Conservation (phyloP, 108 stramenopile genomes). For the Thalassiosira profunda region DNA sequence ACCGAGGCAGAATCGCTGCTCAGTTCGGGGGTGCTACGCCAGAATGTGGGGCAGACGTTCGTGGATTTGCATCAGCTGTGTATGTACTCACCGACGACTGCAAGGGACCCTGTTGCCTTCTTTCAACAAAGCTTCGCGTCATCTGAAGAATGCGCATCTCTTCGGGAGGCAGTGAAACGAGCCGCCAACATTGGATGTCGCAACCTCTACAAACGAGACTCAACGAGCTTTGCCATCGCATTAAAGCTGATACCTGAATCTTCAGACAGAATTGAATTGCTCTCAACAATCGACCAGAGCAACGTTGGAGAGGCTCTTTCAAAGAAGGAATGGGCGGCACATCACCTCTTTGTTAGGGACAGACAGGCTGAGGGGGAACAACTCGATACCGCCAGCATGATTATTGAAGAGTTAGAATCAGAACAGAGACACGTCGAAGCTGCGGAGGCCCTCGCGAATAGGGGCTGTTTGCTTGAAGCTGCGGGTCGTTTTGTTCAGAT, state of each 20-base stretch:
- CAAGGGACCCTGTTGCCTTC: conserved; percentile 8
- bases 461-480: conserved; percentile 24
- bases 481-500: neutral
- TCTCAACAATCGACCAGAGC: neutral
- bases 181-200: conserved; percentile 30
- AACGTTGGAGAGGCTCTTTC: neutral
- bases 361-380: neutral
- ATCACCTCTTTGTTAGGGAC: neutral
- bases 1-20: conserved; percentile 19
- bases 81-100: neutral
- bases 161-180: neutral
- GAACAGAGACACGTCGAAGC: conserved; percentile 1
- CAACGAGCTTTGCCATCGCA: neutral
- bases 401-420: conserved; percentile 6
- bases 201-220: conserved; percentile 3
- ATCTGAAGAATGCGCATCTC: conserved; percentile 5
- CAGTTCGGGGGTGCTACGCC: conserved; percentile 5
- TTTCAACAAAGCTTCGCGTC: conserved; percentile 10
- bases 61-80: conserved; percentile 8
- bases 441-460: conserved; percentile 9
- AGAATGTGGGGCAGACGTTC: conserved; percentile 6
- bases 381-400: conserved; percentile 9
- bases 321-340: conserved; percentile 8
- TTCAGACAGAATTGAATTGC: conserved; percentile 7
- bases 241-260: neutral